These are phyloP conservation scores for Delitschia confertaspora DNA, from an alignment of 495 filamentous ascomycete species.

Conservation along the genomic window DNA sequence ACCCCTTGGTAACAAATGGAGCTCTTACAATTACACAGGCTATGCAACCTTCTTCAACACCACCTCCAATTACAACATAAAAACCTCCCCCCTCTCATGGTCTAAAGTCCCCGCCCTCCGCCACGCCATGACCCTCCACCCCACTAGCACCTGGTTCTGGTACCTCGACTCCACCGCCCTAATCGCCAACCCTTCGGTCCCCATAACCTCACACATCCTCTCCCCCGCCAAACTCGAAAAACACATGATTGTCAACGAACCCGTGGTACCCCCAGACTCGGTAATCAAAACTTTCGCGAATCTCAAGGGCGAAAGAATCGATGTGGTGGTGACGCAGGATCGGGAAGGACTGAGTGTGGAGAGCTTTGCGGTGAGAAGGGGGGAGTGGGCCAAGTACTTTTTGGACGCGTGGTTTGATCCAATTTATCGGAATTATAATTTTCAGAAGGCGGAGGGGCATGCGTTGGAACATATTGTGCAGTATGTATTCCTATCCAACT, in stretches of 20 bases:
- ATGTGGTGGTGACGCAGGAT: constrained; percentile 81
- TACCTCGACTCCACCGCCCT: constrained; percentile 72
- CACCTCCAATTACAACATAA: constrained; percentile 65
- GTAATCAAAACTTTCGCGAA: constrained; percentile 92
- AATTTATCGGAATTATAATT: constrained; percentile 84
- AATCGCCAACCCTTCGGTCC: constrained; percentile 77
- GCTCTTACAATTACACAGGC: constrained; percentile 56
- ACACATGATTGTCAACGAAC: constrained; percentile 74
- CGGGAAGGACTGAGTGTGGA: constrained; percentile 63
- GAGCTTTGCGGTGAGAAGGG: constrained; percentile 72
- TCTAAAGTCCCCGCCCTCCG: constrained; percentile 73
- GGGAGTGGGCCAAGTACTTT: constrained; percentile 87
- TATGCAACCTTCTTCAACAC: constrained; percentile 80
- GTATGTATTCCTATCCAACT: constrained; percentile 16
- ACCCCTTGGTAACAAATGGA: constrained; percentile 3
- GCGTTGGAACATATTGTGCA: constrained; percentile 57
- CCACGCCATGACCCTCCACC: constrained; percentile 74
- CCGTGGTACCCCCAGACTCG: constrained; percentile 88
- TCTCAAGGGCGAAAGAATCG: constrained; percentile 64
- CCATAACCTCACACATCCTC: constrained; percentile 63
- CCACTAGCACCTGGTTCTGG: constrained; percentile 71
- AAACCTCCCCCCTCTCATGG: constrained; percentile 62
- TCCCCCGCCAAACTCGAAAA: constrained; percentile 55
- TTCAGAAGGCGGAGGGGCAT: constrained; percentile 88
- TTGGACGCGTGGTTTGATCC: constrained; percentile 96